Evolutionary conservation across 257 asterid species (phyloP), one percentile per base, ranked within the genome.

Genomic region (Voacanga thouarsii): DNA sequence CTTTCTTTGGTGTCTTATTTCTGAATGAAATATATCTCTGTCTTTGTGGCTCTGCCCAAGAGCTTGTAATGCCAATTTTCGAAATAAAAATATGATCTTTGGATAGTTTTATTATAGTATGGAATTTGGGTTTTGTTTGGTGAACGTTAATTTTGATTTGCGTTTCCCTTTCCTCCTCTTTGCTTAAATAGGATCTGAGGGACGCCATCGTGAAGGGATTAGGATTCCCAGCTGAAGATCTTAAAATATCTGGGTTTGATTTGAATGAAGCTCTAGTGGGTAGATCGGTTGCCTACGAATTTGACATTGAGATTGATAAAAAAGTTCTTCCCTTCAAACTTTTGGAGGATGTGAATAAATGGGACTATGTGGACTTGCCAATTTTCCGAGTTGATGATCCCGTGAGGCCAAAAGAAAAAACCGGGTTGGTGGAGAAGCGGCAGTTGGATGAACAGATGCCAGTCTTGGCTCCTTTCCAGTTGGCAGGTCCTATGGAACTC

Each of bases 401-500:
- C 6, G 80, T 63, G 72, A 75, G 28, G 44, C 83, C 79, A 5
- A 83, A 79, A 50, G 90, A 83, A 51, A 89, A 84, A 75, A 90
- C 81, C 49, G 92, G 94, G 51, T 86, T 91, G 78, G 86, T 93
- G 11, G 91, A 90, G 72, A 87, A 44, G 78, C 78, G 56, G 77
- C 75, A 68, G 65, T 57, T 86, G 56, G 96, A 89, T 71, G 84
- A 87, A 60, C 80, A 84, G 84, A 24, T 86, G 75, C 99, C 99
- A 5, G 94, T 89, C 67, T 92, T 95, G 80, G 94, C 97, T 49
- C 98, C 98, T 26, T 95, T 95, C 82, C 94, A 94, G 68, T 83
- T 95, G 88, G 94, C 98, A 23, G 99, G 99, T 53, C 99, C 99
- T 9, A 93, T 95, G 98, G 99, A 95, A 83, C 85, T 95, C 6